Evolutionary conservation across 129 eudicot genomes (phyloP), one percentile per base, ranked within the genome.

Genomic region (Escallonia rubra): DNA sequence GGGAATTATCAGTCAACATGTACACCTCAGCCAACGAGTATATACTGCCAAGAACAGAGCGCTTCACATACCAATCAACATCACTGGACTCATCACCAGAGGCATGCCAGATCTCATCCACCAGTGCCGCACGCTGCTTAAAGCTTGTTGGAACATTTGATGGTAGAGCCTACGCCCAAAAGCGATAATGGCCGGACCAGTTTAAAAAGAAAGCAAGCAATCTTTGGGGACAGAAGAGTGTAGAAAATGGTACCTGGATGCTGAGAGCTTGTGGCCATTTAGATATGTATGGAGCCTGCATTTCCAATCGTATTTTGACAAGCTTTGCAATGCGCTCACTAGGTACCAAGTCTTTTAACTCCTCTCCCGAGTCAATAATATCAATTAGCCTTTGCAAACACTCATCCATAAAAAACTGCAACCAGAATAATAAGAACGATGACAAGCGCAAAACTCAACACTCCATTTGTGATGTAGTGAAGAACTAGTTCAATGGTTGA

Each of bases 51-150:
- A 92, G 91, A 64, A 86, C 78, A 51, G 95, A 83, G 62, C 96
- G 98, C 76, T 88, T 92, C 50, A 81, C 80, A 74, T 92, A 92
- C 98, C 98, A 92, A 72, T 88, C 96, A 63, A 78, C 62, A 64
- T 86, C 96, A 69, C 64, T 65, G 58, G 80, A 65, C 64, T 81
- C 91, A 76, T 92, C 95, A 78, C 86, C 89, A 43, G 86, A 79
- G 72, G 95, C 91, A 86, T 92, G 95, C 84, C 96, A 92, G 57
- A 92, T 81, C 79, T 92, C 98, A 92, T 92, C 98, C 59, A 92
- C 87, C 74, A 92, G 79, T 85, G 80, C 82, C 39, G 98, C 98
- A 34, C 98, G 81, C 72, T 88, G 96, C 89, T 88, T 88, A 76
- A 92, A 92, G 79, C 98, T 92, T 71, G 82, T 89, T 41, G 95